Evolutionary conservation across 2,329 filamentous ascomycete species (phyloP), one percentile per base, ranked within the genome.

Genomic region (Scopulariopsis brevicaulis): DNA sequence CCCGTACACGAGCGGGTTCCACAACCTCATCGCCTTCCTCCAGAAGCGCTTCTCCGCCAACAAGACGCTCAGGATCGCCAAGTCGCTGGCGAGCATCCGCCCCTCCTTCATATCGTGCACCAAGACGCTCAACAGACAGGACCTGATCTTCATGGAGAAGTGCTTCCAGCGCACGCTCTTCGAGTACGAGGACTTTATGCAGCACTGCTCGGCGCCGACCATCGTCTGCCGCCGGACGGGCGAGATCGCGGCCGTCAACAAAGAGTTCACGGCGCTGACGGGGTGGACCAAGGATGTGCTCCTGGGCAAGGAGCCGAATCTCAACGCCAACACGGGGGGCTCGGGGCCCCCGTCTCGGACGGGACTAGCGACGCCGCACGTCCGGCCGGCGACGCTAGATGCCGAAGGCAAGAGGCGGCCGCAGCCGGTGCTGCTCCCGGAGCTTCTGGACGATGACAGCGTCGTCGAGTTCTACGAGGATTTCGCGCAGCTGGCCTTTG

Each of bases 141-240:
- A 99, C 70, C 77, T 97, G 32, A 85, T 99, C 24, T 96, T 97
- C 70, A 96, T 96, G 88, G 94, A 99, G 70, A 96, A 96, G 73
- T 95, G 89, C 66, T 90, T 97, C 68, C 94, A 99, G 71, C 84
- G 94, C 43, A 95, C 90, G 0, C 77, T 97, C 12, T 90, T 91
- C 67, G 91, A 96, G 68, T 95, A 96, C 66, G 90, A 97, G 68
- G 90, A 96, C 63, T 94, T 95, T 63, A 88, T 96, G 75, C 85
- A 89, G 59, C 85, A 90, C 62, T 90, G 87, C 60, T 90, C 90
- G 46, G 95, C 91, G 4, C 94, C 94, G 0, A 96, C 92, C 0
- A 84, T 99, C 59, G 90, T 97, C 28, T 95, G 90, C 67, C 85
- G 94, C 54, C 84, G 94, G 54, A 96, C 92, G 0, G 94, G 94